phyloP scores from a whole-genome alignment of 768 basidiomycete genomes.

The Mycena epipterygia region DNA sequence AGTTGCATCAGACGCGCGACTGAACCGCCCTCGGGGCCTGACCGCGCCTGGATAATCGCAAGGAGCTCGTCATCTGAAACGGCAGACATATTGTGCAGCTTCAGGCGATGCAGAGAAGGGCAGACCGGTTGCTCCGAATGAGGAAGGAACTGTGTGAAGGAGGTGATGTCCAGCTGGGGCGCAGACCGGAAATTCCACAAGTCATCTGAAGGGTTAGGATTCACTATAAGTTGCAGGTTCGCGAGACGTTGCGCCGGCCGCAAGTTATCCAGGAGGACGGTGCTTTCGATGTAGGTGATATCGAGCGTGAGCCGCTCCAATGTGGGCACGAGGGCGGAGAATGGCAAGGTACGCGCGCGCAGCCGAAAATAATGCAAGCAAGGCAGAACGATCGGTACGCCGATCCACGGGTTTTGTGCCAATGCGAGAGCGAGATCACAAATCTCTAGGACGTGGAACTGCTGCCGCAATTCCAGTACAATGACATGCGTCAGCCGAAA shows the following conservation, averaged over 20 bases:
- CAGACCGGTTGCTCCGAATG: background rate
- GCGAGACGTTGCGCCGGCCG: no score
- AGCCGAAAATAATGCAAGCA: background rate
- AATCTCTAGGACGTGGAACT: background rate
- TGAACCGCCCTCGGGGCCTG: background rate
- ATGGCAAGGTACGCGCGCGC: no score
- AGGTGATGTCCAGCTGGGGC: background rate
- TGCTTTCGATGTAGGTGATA: no score
- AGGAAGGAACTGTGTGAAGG: no score
- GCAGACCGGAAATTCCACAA: no score
- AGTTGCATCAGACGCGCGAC: background rate
- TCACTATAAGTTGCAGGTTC: background rate
- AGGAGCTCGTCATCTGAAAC: background rate
- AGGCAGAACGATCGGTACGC: no score
- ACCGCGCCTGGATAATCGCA: background rate
- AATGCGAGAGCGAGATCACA: background rate
- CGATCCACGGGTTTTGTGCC: no score
- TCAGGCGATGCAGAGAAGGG: background rate
- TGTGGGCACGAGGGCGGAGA: no score
- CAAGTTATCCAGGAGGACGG: no score
- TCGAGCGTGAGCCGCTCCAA: background rate
- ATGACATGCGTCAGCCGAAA: no score
- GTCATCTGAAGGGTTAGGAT: no score
- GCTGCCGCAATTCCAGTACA: background rate
- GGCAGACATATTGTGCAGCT: background rate